Evolutionary conservation across 768 basidiomycete species (phyloP).

Genomic region (Lactarius psammicola): DNA sequence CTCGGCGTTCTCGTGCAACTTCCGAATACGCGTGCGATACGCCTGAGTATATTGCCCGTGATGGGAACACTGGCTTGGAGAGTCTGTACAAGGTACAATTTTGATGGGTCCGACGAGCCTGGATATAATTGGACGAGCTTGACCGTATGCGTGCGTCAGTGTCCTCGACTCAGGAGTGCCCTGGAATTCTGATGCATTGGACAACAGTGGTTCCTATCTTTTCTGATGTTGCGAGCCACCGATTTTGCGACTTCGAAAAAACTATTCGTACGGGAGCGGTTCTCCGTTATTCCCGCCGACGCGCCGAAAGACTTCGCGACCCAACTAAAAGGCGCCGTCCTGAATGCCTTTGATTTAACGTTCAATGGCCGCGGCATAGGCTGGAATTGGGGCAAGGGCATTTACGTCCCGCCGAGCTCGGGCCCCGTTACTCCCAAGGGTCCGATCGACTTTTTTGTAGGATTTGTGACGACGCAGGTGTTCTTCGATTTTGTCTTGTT

Average conservation of each 20-base stretch:
- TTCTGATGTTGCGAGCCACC: constrained; percentile 22
- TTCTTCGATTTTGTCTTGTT: constrained; percentile 40
- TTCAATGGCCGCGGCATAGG: constrained; percentile 56
- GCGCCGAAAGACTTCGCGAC: constrained; percentile 10
- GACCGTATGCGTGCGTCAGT: constrained; percentile 22
- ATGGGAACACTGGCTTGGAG: constrained; percentile 46
- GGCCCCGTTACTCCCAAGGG: constrained; percentile 43
- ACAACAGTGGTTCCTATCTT: constrained; percentile 18
- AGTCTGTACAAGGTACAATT: constrained; percentile 44
- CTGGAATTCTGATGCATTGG: neutral
- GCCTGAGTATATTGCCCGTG: constrained; percentile 49
- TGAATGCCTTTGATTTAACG: constrained; percentile 49
- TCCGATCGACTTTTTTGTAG: constrained; percentile 38
- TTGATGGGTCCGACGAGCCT: constrained; percentile 36
- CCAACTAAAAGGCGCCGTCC: constrained; percentile 15
- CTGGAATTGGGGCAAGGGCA: constrained; percentile 54
- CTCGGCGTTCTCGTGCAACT: constrained; percentile 54
- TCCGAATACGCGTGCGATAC: constrained; percentile 44
- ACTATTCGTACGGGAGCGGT: constrained; percentile 23
- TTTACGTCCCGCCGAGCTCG: constrained; percentile 38
- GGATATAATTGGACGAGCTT: constrained; percentile 21
- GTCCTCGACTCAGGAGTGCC: neutral
- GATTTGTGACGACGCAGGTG: constrained; percentile 48
- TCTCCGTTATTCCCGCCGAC: constrained; percentile 16
- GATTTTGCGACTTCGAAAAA: constrained; percentile 20